These are phyloP conservation scores for Podospora appendiculata DNA, from an alignment of 495 filamentous ascomycete species.

Conservation along the genomic window DNA sequence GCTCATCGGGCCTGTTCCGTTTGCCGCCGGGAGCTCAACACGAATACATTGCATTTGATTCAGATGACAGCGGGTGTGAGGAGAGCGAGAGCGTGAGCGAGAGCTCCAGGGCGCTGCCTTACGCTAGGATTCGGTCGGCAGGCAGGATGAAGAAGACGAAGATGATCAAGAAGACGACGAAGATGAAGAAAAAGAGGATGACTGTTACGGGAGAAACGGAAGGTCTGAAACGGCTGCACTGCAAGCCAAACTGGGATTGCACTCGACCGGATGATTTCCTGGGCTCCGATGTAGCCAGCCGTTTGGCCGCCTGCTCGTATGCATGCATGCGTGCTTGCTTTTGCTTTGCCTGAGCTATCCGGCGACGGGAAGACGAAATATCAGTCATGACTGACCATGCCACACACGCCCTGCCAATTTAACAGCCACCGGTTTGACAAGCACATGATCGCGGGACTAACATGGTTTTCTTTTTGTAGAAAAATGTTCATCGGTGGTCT, in stretches of 20 bases:
- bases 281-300: background rate
- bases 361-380: background rate
- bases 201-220: background rate
- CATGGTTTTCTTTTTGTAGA: conserved; percentile 37
- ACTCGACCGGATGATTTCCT: too few species aligned
- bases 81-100: background rate
- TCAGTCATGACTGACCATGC: background rate
- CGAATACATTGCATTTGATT: conserved; percentile 8
- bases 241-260: too few species aligned
- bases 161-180: too few species aligned
- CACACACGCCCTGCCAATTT: background rate
- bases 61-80: background rate
- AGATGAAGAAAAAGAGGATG: background rate
- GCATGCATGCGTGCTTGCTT: background rate
- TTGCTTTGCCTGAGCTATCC: background rate
- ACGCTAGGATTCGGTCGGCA: background rate
- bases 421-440: background rate
- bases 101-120: background rate
- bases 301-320: background rate
- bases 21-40: background rate
- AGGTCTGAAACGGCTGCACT: conserved; percentile 1
- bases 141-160: background rate
- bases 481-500: conserved; percentile 99
- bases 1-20: background rate
- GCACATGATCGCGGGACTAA: conserved; percentile 18